Evolutionary conservation across 371 early-diverging fungal genomes (phyloP), one percentile per base, ranked within the genome.

Genomic region (Sporodiniella umbellata): DNA sequence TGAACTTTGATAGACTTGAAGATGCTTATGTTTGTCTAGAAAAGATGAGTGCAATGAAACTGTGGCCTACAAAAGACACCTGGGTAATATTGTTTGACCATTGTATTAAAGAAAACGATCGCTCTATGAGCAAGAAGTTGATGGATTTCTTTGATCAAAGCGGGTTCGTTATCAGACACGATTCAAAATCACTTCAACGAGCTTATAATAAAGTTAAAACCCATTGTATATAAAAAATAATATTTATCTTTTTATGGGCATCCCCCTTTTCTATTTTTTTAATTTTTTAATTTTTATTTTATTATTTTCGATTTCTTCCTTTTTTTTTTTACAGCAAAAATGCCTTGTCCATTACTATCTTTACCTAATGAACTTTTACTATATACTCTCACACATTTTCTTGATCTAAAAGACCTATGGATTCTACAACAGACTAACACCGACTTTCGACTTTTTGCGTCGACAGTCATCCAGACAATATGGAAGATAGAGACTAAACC

Each of bases 291-390:
- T 21, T 45, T 30, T 25, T 26, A 14, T 21, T 51, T 45, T 45
- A 28, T 47, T 19, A 38, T 54, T 12, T 26, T 12, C 15, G 14
- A 38, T 31, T 30, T 42, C 14, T 50, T 45, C 54, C 24, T 26
- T 48, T 52, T 24, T 24, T 26, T 35, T 31, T 52, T 48, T 17
- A 33, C 49, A 17, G 18, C 26, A 15, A 51, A 21, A 18, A 28
- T 35, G 35, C 14, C 35, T 15, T 14, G 35, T 49, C 45, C 28
- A 28, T 46, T 70, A 18, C 38, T 64, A 42, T 51, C 42, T 8
- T 46, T 74, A 40, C 74, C 70, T 12, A 69, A 70, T 48, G 74
- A 74, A 50, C 47, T 74, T 19, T 45, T 74, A 21, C 47, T 70
- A 6, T 68, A 74, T 44, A 58, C 66, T 43, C 43, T 74, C 8